Evolutionary conservation across 495 filamentous ascomycete species (phyloP), one percentile per base, ranked within the genome.

Genomic region (Recurvomyces mirabilis): DNA sequence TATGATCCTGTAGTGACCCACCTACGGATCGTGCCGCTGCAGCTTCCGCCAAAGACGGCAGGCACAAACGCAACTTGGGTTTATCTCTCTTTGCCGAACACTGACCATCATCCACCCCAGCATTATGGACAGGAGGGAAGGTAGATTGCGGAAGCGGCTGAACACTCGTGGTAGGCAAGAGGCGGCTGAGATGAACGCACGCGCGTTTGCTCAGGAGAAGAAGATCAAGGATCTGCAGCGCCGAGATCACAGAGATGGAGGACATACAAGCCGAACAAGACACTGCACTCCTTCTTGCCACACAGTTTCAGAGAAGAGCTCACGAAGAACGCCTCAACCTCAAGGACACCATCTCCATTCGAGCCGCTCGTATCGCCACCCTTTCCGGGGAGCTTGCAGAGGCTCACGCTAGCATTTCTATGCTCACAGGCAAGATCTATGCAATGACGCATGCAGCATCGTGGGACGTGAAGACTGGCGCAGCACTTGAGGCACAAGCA

Each of bases 151-250:
- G 15, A 21, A 18, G 14, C 34, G 34, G 13, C 17, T 19, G 3
- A 5, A 37, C 19, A n/a, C n/a, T n/a, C n/a, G n/a, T n/a, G 34
- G 22, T 13, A 20, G 34, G 34, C 34, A 4, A 12, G 19, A 37
- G 3, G 19, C 22, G 5, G 4, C 5, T 15, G 19, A 37, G 12
- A 4, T 19, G 5, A 9, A 20, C 4, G n/a, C n/a, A n/a, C n/a
- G n/a, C n/a, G n/a, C n/a, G n/a, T 32, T 42, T 28, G 24, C 26
- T 21, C 38, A 41, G 38, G 22, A 42, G 24, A 42, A 42, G 24
- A 22, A 11, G 4, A 42, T 42, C 24, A 30, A 42, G 25, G 24
- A 42, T 28, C 23, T 30, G 21, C 39, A 21, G 14, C 39, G 5
- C 17, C 12, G n/a, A 32, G n/a, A 18, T 31, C 18, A 20, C 39